phyloP scores from a whole-genome alignment of 108 stramenopile genomes.

The Nannochloropsis oceanica region DNA sequence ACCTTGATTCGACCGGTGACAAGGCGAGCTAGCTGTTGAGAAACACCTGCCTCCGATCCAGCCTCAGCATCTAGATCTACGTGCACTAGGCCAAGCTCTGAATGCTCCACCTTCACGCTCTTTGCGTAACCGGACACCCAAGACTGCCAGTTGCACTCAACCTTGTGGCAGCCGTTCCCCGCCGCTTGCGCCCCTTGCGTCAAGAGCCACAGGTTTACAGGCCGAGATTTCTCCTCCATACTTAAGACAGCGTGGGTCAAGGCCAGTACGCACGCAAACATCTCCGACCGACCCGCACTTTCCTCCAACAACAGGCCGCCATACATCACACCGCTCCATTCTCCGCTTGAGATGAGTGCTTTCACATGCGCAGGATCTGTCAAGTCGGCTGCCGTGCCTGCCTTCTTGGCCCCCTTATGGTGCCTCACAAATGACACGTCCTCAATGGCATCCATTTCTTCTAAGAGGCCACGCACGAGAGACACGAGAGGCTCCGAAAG shows the following conservation, averaged over 20 bases:
- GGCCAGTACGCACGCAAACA: not conserved
- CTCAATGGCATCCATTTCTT: not conserved
- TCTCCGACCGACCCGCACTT: not conserved
- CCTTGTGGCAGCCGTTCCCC: not conserved
- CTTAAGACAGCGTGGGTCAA: not conserved
- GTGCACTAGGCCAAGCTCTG: not conserved
- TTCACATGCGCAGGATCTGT: not conserved
- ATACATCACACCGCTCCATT: not conserved
- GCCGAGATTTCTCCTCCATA: not conserved
- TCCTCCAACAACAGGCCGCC: not conserved
- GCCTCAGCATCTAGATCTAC: not conserved
- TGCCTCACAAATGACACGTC: not conserved
- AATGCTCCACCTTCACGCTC: not conserved
- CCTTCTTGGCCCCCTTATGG: not conserved
- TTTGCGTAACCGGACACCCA: not conserved
- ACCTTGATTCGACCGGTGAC: not conserved
- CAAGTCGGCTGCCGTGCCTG: not conserved
- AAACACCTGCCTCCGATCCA: not conserved
- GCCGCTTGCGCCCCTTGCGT: not conserved
- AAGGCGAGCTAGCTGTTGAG: not conserved
- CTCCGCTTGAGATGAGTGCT: not conserved
- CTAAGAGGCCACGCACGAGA: not conserved
- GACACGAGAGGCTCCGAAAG: not conserved
- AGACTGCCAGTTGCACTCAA: not conserved
- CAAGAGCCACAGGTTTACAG: not conserved